phyloP scores from a whole-genome alignment of 208 protist species.

The Angomonas ambiguus region DNA sequence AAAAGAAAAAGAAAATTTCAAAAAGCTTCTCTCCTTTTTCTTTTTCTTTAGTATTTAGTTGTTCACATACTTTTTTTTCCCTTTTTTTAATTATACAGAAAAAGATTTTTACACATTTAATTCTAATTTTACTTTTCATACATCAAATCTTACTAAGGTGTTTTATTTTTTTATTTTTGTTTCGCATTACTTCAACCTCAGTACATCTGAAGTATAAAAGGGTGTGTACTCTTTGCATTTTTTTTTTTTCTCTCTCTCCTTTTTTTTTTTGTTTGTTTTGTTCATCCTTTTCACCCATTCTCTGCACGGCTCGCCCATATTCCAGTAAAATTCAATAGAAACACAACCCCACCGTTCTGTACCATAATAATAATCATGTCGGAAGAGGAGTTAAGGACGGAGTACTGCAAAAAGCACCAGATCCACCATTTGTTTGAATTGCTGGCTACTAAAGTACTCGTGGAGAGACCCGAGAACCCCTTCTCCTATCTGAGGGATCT shows the following conservation, averaged over 20 bases:
- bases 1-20: background rate
- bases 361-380: conserved; percentile 18
- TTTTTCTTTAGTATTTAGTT: background rate
- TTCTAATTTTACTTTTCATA: background rate
- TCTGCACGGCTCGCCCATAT: no score
- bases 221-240: background rate
- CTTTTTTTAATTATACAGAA: conserved; percentile 1
- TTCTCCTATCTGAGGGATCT: conserved; percentile 81
- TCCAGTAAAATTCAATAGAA: conserved; percentile 2
- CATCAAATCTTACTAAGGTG: background rate
- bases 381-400: conserved; percentile 69
- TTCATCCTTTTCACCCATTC: no score
- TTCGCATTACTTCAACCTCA: background rate
- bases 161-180: background rate
- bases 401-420: conserved; percentile 85
- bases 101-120: no score
- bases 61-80: background rate
- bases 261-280: conserved; percentile 1
- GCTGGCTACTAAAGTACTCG: conserved; percentile 80
- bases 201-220: background rate
- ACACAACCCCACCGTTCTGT: background rate
- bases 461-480: conserved; percentile 82
- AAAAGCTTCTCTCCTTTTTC: background rate
- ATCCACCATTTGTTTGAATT: conserved; percentile 91
- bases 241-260: background rate